Conservation (phyloP, 2,329 filamentous ascomycete species). For the Penicillium hesseltinei region DNA sequence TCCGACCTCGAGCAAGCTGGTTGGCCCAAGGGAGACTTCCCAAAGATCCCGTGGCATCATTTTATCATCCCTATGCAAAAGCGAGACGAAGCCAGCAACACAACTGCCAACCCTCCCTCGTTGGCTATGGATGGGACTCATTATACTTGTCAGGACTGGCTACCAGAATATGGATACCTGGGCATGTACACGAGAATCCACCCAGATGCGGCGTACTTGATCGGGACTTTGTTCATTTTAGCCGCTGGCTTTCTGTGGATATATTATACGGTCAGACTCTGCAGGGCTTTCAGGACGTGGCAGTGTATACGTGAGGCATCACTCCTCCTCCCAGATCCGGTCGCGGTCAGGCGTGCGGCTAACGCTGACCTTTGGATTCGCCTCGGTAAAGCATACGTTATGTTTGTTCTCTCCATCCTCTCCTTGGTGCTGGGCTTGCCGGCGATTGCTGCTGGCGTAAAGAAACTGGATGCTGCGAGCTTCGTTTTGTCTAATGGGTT, state of each 20-base stretch:
- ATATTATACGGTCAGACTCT: rapidly evolving
- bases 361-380: not conserved
- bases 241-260: not conserved
- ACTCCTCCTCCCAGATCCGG: not conserved
- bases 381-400: not conserved
- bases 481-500: not conserved
- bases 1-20: conserved; percentile 39
- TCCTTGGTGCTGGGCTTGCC: not conserved
- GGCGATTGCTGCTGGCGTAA: not conserved
- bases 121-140: rapidly evolving
- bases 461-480: not conserved
- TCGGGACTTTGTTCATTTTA: not conserved
- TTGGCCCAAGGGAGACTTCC: conserved; percentile 33
- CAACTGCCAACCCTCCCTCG: not conserved
- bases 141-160: not conserved
- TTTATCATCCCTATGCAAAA: conserved; percentile 37
- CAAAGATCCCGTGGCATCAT: conserved; percentile 42
- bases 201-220: rapidly evolving
- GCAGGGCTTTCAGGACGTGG: not conserved
- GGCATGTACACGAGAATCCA: not conserved
- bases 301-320: not conserved
- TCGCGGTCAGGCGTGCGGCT: not conserved
- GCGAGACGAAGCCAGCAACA: not conserved
- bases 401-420: not conserved
- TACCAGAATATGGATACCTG: not conserved